Conservation (phyloP, 805 yeast genomes). For the Grigorovia transvaalensis region DNA sequence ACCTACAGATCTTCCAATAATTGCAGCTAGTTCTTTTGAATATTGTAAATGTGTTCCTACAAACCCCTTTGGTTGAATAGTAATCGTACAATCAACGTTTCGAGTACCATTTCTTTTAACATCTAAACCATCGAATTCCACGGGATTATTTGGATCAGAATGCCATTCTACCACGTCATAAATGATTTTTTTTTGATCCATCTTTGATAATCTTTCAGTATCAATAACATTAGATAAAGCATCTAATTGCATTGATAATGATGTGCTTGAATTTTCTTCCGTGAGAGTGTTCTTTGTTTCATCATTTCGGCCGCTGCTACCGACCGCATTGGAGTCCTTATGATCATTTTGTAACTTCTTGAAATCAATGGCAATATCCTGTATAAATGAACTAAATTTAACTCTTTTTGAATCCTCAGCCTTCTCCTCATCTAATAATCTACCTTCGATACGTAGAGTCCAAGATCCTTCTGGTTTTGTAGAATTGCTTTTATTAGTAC, state of each 20-base stretch:
- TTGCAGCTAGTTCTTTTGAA: conserved; percentile 52
- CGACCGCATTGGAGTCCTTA: not conserved
- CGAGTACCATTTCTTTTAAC: conserved; percentile 67
- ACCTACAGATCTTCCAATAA: conserved; percentile 68
- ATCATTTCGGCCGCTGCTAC: not conserved
- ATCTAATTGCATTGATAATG: not conserved
- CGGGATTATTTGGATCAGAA: conserved; percentile 43
- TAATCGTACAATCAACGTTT: conserved; percentile 57
- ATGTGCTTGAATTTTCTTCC: not conserved
- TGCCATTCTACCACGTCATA: conserved; percentile 71
- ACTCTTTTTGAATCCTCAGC: conserved; percentile 41
- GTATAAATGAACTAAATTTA: conserved; percentile 69
- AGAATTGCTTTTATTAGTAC: not conserved
- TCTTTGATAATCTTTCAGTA: not conserved
- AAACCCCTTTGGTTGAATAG: conserved; percentile 69
- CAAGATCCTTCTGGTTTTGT: conserved; percentile 38
- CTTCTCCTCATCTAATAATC: conserved; percentile 46
- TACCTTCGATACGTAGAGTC: conserved; percentile 86
- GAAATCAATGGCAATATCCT: conserved; percentile 78
- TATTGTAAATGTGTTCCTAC: conserved; percentile 54
- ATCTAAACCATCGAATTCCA: conserved; percentile 81
- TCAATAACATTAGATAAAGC: not conserved
- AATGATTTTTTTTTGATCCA: conserved; percentile 7
- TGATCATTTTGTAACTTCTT: conserved; percentile 9
- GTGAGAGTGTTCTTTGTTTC: not conserved